phyloP scores from a whole-genome alignment of 2,329 filamentous ascomycete genomes.

The Trichophyton rubrum region DNA sequence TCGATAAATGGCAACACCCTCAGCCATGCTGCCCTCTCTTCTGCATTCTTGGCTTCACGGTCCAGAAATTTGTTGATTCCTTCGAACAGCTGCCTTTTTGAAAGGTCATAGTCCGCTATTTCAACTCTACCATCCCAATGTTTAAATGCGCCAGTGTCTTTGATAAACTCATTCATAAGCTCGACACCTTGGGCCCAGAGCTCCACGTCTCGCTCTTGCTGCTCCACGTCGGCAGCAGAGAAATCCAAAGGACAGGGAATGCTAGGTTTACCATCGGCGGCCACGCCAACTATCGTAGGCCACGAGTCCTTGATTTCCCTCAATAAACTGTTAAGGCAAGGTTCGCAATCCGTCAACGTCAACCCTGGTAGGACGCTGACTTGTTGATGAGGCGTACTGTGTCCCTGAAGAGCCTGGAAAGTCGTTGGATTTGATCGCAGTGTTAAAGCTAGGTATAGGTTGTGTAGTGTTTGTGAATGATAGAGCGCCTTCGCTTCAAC shows the following conservation, averaged over 20 bases:
- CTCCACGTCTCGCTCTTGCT: constrained; percentile 15
- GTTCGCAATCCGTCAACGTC: constrained; percentile 17
- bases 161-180: constrained; percentile 17
- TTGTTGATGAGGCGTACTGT: constrained; percentile 16
- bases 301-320: constrained; percentile 16
- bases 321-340: constrained; percentile 13
- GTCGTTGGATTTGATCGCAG: constrained; percentile 12
- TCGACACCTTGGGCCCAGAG: constrained; percentile 18
- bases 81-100: constrained; percentile 16
- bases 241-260: constrained; percentile 15
- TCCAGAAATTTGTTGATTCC: constrained; percentile 16
- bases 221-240: constrained; percentile 12
- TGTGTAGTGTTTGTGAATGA: constrained; percentile 17
- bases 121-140: constrained; percentile 15
- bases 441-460: constrained; percentile 16
- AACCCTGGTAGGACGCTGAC: constrained; percentile 17
- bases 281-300: constrained; percentile 13
- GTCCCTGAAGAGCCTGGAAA: constrained; percentile 15
- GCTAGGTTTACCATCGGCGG: constrained; percentile 4
- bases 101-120: constrained; percentile 13
- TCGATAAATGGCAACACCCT: constrained; percentile 15
- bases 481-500: constrained; percentile 16
- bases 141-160: constrained; percentile 18
- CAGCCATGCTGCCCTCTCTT: constrained; percentile 16
- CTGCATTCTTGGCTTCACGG: constrained; percentile 18